These are phyloP conservation scores for Laguncularia racemosa DNA, from an alignment of 345 rosid species.

Conservation along the genomic window DNA sequence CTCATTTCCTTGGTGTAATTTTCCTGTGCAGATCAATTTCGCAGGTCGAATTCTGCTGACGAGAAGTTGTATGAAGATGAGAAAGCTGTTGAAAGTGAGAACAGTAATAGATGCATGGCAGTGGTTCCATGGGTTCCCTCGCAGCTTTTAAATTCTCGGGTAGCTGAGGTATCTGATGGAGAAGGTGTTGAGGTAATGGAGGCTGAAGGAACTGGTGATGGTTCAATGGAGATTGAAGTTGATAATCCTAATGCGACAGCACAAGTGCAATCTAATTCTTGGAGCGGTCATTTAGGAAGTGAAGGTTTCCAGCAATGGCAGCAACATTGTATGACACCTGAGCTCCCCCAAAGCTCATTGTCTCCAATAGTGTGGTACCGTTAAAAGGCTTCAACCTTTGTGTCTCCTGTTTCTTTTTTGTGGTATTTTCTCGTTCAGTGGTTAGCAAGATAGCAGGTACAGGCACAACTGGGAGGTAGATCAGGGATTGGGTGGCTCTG, in stretches of 20 bases:
- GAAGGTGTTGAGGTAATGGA: slow-evolving; percentile 36
- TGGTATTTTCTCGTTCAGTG: too few relatives aligned
- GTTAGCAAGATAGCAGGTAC: too few relatives aligned
- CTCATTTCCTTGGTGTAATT: too few relatives aligned
- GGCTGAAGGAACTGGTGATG: slow-evolving; percentile 36
- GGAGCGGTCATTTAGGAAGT: slow-evolving; percentile 9
- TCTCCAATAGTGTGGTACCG: slow-evolving; percentile 50
- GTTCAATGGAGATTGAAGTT: slow-evolving; percentile 53
- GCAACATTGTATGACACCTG: slow-evolving; percentile 52
- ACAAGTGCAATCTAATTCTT: slow-evolving; percentile 1
- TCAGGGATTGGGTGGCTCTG: too few relatives aligned
- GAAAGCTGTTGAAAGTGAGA: slow-evolving; percentile 1
- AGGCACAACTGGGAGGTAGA: too few relatives aligned
- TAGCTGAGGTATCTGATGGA: slow-evolving; percentile 1
- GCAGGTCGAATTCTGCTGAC: slow-evolving; percentile 6
- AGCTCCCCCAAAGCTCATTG: slow-evolving; percentile 27
- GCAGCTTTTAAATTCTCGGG: slow-evolving; percentile 9
- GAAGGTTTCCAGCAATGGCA: slow-evolving; percentile 33
- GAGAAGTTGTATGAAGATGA: slow-evolving; percentile 16
- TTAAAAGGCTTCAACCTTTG: slow-evolving; percentile 4
- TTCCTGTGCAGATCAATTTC: slow-evolving; percentile 27
- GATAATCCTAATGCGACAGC: not conserved
- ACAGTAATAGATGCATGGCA: slow-evolving; percentile 25
- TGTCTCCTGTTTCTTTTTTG: too few relatives aligned
- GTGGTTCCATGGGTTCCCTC: slow-evolving; percentile 54